Percentiles rank a stretch among this genome's conserved stretches.
Evolutionary conservation across 805 yeast genomes (phyloP).

Genomic region (Metschnikowia corniflorae): DNA sequence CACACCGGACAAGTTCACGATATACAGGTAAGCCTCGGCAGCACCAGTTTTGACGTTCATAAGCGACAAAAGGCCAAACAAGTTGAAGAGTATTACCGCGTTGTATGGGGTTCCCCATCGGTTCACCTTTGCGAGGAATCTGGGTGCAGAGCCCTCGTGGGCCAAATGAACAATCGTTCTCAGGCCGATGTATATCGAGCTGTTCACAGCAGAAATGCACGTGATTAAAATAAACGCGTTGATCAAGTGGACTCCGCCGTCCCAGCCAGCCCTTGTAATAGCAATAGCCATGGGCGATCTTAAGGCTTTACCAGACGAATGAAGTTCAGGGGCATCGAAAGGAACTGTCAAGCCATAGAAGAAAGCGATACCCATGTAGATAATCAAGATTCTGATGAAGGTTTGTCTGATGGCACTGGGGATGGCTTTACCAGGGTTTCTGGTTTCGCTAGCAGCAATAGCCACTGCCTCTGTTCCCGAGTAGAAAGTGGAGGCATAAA

Average conservation of each 20-base stretch:
- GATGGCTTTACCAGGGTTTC: conserved; percentile 54
- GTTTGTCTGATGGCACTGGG: conserved; percentile 58
- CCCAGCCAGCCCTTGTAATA: conserved; percentile 39
- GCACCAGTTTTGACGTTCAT: conserved; percentile 59
- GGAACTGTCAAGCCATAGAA: conserved; percentile 60
- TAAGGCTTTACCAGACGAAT: conserved; percentile 35
- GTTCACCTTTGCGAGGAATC: conserved; percentile 48
- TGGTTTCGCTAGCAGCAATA: conserved; percentile 58
- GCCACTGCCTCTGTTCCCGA: conserved; percentile 58
- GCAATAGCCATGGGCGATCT: conserved; percentile 43
- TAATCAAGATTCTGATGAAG: conserved; percentile 49
- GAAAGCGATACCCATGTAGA: conserved; percentile 53
- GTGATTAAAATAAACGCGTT: conserved; percentile 62
- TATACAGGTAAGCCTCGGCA: conserved; percentile 55
- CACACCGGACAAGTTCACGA: conserved; percentile 62
- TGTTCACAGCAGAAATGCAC: conserved; percentile 66
- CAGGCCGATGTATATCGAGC: conserved; percentile 66
- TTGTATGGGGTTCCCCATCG: conserved; percentile 62
- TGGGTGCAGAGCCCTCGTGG: conserved; percentile 57
- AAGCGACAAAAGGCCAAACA: conserved; percentile 53
- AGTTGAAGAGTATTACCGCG: conserved; percentile 53
- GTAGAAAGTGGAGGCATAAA: conserved; percentile 57
- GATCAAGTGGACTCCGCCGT: conserved; percentile 47
- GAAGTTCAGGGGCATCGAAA: conserved; percentile 46
- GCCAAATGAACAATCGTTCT: conserved; percentile 66